Base-by-base conservation (phyloP, 1,139 yeast genomes). In the Maudiozyma humilis region DNA sequence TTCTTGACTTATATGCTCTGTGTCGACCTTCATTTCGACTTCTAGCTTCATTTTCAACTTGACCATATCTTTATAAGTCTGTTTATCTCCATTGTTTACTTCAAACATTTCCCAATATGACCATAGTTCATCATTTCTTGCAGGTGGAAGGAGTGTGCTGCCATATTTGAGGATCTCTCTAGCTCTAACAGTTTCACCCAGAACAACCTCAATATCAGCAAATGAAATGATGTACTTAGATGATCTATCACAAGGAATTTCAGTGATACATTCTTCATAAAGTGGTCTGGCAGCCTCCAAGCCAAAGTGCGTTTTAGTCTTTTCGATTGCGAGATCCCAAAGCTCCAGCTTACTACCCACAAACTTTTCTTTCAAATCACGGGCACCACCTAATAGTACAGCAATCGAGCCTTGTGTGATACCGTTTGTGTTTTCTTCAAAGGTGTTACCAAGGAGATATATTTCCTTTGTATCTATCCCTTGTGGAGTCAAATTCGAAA, bases 41-140 rank as follows among this genome's bases (percentile, higher is more conserved):
- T 63, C 68, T n/a, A 72, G 68, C 40, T 73, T 67, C 41, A 89
- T 69, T 59, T 80, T 84, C 52, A 72, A 68, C 40, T 82, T 68
- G 18, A 88, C 63, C 89, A 87, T 82, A 14, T 79, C 82, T 54
- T 83, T 87, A 62, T 76, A 87, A 0, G 84, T 76, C 2, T 70
- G 71, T 55, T 84, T 94, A 49, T 74, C 68, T 2, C 96, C 96
- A 59, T 76, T 56, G 16, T 74, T 69, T 33, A 85, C 60, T 57
- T 88, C 96, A 61, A 87, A 86, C 12, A 68, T 62, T 46, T 80
- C 82, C 95, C 95, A 88, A 36, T 65, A 63, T 1, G 64, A 62
- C 89, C 89, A 82, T 8, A 75, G 60, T 4, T 60, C 62, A 45
- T 52, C 38, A 49, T 63, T 62, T 6, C 60, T 53, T 3, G 51